Percentiles rank a stretch among this genome's conserved stretches.
Conservation (phyloP, 441 rosid genomes). For the Gossypium gossypioides region DNA sequence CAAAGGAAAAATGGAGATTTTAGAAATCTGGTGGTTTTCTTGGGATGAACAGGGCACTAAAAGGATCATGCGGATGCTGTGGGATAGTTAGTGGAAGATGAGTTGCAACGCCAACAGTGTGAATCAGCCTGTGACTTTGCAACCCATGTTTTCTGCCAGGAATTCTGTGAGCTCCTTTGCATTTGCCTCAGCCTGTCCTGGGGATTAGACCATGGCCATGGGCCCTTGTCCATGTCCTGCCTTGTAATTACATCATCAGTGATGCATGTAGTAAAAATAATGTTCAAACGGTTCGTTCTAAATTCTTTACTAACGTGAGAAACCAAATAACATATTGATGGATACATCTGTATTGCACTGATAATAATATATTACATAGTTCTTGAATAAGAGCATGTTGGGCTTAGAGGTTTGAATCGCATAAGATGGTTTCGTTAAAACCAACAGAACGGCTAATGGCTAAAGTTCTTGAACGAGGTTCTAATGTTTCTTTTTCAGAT, state of each 20-base stretch:
- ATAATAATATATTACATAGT: background rate
- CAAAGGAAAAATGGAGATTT: background rate
- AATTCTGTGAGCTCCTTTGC: background rate
- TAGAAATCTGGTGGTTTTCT: background rate
- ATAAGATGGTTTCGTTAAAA: background rate
- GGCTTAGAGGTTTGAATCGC: background rate
- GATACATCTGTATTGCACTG: too few relatives aligned
- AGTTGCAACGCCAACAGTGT: constrained; percentile 58
- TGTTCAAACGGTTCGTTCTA: too few relatives aligned
- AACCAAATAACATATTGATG: too few relatives aligned
- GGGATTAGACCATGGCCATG: background rate
- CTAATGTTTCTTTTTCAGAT: background rate
- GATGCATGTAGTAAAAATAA: background rate
- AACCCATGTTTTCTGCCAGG: background rate
- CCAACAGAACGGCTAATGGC: background rate
- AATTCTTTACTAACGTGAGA: too few relatives aligned
- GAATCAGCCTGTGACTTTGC: constrained; percentile 30
- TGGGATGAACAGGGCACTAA: constrained; percentile 48
- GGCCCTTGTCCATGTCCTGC: background rate
- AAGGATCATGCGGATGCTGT: constrained; percentile 78
- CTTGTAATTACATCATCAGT: background rate
- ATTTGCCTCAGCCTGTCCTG: background rate
- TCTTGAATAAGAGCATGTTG: background rate
- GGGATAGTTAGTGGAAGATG: constrained; percentile 62
- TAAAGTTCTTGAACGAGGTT: background rate